phyloP scores from a whole-genome alignment of 2,329 filamentous ascomycete genomes.

The Claviceps sp. region DNA sequence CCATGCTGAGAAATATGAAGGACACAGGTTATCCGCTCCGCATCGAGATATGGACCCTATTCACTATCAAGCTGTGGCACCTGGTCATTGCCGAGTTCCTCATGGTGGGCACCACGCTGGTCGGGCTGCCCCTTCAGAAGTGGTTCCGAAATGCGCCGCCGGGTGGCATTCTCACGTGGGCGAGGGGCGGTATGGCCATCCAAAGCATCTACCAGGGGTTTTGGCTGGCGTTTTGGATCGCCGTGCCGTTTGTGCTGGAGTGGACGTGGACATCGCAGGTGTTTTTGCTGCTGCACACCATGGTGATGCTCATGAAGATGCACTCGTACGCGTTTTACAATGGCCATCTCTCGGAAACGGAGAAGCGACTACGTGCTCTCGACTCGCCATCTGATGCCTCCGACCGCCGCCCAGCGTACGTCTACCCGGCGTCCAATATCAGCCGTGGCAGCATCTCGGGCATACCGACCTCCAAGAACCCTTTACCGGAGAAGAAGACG shows the following conservation, averaged over 20 bases:
- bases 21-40: constrained; percentile 81
- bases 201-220: constrained; percentile 69
- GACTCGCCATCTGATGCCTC: constrained; percentile 52
- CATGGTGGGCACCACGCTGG: constrained; percentile 66
- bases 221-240: constrained; percentile 77
- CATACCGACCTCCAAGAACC: constrained; percentile 11
- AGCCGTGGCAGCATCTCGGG: constrained; percentile 26
- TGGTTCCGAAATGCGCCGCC: constrained; percentile 42
- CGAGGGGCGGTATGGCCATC: constrained; percentile 59
- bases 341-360: constrained; percentile 79
- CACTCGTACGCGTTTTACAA: constrained; percentile 98
- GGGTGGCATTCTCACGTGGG: constrained; percentile 54
- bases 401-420: constrained; percentile 56
- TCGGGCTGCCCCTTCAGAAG: constrained; percentile 62
- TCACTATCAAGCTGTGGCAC: constrained; percentile 81
- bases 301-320: constrained; percentile 96
- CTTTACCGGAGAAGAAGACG: constrained; percentile 3
- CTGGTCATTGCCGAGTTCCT: constrained; percentile 68
- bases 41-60: constrained; percentile 75
- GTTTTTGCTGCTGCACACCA: constrained; percentile 79
- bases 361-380: constrained; percentile 65
- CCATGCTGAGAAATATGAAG: constrained; percentile 84
- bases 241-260: constrained; percentile 67
- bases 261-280: constrained; percentile 99
- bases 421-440: constrained; percentile 55